Evolutionary conservation across 1,139 yeast species (phyloP), one percentile per base, ranked within the genome.

Genomic region (Geotrichum carabidarum): DNA sequence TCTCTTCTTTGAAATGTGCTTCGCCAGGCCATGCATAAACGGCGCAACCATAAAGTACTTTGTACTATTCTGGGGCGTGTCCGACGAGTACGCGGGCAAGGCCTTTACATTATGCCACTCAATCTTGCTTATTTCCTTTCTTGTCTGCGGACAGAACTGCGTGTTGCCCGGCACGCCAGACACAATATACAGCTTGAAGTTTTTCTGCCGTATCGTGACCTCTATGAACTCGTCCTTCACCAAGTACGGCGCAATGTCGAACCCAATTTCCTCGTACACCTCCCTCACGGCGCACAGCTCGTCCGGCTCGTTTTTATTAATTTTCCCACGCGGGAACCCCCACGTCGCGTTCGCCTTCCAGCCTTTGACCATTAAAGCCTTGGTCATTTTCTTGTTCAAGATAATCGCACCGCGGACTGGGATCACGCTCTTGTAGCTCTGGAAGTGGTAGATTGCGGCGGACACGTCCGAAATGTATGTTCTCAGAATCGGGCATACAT

Each of bases 271-370:
- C 72, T 94, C 99, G 60, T 79, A 80, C 22, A 88, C 93, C 69
- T 94, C 99, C 66, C 99, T 79, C n/a, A 88, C 73, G 4, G 98
- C 97, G 74, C 99, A 94, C 54, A 80, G 83, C n/a, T 82, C 78
- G 69, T 94, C 99, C 8, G 83, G 76, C 71, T 94, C 99, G 65
- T 84, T 95, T 68, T 93, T 91, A 42, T 95, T 87, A 56, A 94
- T 94, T 71, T 94, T 94, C 8, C 99, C 99, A 68, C 96, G 77
- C 4, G 99, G 99, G 65, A 94, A 94, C 5, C 96, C 88, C 99
- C 99, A 94, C 1, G 82, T 74, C 11, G 84, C 71, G 42, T 75
- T 75, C n/a, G 91, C 80, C 62, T 88, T 95, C 57, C 84, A 84
- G 1, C 97, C 98, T 66, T 88, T 84, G 2, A 93, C 95, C 63